phyloP scores from a whole-genome alignment of 108 stramenopile genomes.

The Mediolabrus comicus region DNA sequence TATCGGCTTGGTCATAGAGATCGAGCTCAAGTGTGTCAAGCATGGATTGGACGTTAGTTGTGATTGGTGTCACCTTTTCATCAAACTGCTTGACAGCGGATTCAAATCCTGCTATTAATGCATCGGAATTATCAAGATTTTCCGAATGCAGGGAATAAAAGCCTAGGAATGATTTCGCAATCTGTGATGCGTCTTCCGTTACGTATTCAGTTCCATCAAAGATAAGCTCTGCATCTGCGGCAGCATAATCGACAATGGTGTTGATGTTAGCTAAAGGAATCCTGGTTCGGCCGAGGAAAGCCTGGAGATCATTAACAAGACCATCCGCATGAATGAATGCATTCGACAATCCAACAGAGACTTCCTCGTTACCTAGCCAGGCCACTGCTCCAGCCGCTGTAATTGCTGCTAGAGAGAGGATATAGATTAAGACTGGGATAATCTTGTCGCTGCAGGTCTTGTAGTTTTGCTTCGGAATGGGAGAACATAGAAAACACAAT shows the following conservation, averaged over 20 bases:
- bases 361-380: constrained; percentile 46
- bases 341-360: constrained; percentile 38
- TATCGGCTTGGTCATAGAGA: constrained; percentile 36
- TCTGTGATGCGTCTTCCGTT: constrained; percentile 23
- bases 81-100: constrained; percentile 34
- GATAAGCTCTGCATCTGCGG: constrained; percentile 35
- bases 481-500: constrained; percentile 44
- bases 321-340: constrained; percentile 34
- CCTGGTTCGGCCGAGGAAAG: constrained; percentile 39
- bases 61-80: constrained; percentile 37
- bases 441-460: constrained; percentile 17
- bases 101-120: constrained; percentile 16
- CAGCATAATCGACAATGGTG: constrained; percentile 34
- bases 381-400: constrained; percentile 24
- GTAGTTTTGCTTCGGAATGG: constrained; percentile 43
- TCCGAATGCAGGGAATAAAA: constrained; percentile 26
- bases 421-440: constrained; percentile 36
- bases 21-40: constrained; percentile 48
- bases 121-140: constrained; percentile 26
- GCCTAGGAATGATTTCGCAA: constrained; percentile 38
- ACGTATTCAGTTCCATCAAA: constrained; percentile 51
- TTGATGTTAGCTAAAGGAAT: constrained; percentile 37
- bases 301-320: constrained; percentile 31
- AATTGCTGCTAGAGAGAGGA: constrained; percentile 20
- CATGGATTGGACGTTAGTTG: constrained; percentile 34